A percentile compares a stretch with the other conserved stretches of the same genome.
Conservation (phyloP, 371 early-diverging fungal genomes). For the Dinochytrium kinnereticum region DNA sequence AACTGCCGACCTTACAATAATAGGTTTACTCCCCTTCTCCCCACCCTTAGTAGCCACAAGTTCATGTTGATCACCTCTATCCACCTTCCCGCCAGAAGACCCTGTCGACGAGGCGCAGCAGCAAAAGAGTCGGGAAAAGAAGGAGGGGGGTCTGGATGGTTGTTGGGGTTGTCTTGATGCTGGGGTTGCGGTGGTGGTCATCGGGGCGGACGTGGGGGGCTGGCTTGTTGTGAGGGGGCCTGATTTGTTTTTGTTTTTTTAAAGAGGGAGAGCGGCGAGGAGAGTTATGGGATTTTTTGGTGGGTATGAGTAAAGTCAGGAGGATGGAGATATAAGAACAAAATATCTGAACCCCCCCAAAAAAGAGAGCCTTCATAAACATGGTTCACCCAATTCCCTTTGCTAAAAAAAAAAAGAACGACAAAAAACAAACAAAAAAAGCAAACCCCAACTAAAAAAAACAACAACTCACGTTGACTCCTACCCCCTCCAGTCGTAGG, state of each 20-base stretch:
- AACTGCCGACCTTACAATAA: neutral
- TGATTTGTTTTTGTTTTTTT: neutral
- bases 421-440: neutral
- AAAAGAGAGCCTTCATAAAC: too few relatives aligned
- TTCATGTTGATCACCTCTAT: slow-evolving; percentile 1
- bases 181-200: neutral
- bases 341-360: too few relatives aligned
- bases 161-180: neutral
- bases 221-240: neutral
- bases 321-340: too few relatives aligned
- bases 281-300: too few relatives aligned
- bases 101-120: neutral
- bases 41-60: neutral
- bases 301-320: too few relatives aligned
- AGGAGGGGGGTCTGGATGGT: neutral
- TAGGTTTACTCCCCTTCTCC: neutral
- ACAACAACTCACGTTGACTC: neutral
- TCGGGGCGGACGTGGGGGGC: neutral
- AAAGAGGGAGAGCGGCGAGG: too few relatives aligned
- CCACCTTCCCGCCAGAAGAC: neutral
- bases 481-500: neutral
- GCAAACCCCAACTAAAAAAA: neutral
- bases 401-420: too few relatives aligned
- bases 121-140: slow-evolving; percentile 9
- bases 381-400: too few relatives aligned